Evolutionary conservation across 2,329 filamentous ascomycete genomes (phyloP), one percentile per base, ranked within the genome.

Genomic region (Knufia petricola): DNA sequence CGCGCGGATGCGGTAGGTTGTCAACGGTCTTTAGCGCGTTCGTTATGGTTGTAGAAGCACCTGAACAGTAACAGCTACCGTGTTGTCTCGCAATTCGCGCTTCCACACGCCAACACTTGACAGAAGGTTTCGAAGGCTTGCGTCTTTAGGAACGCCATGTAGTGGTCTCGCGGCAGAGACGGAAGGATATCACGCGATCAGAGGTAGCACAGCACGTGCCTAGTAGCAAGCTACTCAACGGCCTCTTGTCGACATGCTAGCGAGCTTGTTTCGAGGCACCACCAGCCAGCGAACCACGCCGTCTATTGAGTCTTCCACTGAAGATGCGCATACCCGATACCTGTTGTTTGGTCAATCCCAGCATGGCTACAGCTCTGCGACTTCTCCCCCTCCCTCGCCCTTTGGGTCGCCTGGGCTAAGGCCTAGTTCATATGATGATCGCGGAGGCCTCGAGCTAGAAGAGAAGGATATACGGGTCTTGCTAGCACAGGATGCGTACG

Each of bases 251-350:
- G 44, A 38, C 20, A 47, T 47, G 44, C 44, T 47, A 19, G 44
- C 44, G 28, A 47, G 34, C 23, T 34, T 47, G 4, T 39, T 47
- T 9, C 19, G 44, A 37, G 44, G 44, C 32, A 39, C 21, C n/a
- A 21, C 43, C 13, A 15, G 44, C 23, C 44, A 47, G 17, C 38
- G 44, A 19, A 30, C 23, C 20, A 47, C 21, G 15, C 44, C 38
- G 19, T 39, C 28, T 20, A 47, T 39, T 34, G 70, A 73, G 55
- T 73, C 70, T 20, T 67, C 70, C 20, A 72, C 69, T 1, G 70
- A 73, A 52, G 70, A 73, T 55, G 68, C 70, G 52, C 69, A 73
- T 54, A 73, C 69, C 3, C 69, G 69, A 39, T 66, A 67, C 32
- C 63, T 73, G 39, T 60, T 73, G 46, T 73, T 71, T 52, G 46